phyloP scores from a whole-genome alignment of 1,284 basidiomycete species.

The Amylostereum areolatum region DNA sequence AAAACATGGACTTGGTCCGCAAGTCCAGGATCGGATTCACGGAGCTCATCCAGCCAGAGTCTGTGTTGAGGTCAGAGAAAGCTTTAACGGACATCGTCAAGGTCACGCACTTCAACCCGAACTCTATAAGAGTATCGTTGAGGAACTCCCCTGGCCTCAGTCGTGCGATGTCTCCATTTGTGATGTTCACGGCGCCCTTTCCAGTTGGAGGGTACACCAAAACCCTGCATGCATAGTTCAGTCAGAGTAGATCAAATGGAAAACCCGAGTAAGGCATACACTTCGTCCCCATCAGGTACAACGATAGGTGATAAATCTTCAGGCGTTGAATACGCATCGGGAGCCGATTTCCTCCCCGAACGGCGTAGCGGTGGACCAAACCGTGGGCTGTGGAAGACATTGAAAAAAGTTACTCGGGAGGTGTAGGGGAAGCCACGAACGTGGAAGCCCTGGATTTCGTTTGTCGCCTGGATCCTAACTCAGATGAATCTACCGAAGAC shows the following conservation, averaged over 20 bases:
- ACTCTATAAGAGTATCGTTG: conserved; percentile 96
- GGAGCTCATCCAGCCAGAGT: conserved; percentile 59
- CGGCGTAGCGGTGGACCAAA: no score
- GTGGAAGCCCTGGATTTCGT: no score
- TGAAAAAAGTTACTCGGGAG: no score
- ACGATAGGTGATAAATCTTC: conserved; percentile 20
- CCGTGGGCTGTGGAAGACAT: no score
- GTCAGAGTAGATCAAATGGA: conserved; percentile 1
- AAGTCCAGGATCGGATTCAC: conserved; percentile 47
- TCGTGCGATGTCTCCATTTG: conserved; percentile 69
- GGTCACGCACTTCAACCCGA: conserved; percentile 76
- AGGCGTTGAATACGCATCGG: no score
- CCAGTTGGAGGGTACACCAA: conserved; percentile 69
- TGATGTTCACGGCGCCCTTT: conserved; percentile 73
- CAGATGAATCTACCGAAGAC: no score
- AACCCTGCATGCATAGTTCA: conserved; percentile 46
- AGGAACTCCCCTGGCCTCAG: conserved; percentile 78
- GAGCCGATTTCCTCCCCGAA: no score
- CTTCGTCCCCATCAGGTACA: conserved; percentile 49
- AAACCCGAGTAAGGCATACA: conserved; percentile 30
- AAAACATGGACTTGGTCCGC: conserved; percentile 84
- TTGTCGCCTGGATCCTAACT: no score
- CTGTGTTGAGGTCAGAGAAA: conserved; percentile 32
- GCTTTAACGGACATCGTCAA: background rate
- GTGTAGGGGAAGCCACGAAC: no score